Percentiles rank a stretch among this genome's conserved stretches.
phyloP scores from a whole-genome alignment of 2,329 filamentous ascomycete species.

The Pseudogymnoascus sp. region DNA sequence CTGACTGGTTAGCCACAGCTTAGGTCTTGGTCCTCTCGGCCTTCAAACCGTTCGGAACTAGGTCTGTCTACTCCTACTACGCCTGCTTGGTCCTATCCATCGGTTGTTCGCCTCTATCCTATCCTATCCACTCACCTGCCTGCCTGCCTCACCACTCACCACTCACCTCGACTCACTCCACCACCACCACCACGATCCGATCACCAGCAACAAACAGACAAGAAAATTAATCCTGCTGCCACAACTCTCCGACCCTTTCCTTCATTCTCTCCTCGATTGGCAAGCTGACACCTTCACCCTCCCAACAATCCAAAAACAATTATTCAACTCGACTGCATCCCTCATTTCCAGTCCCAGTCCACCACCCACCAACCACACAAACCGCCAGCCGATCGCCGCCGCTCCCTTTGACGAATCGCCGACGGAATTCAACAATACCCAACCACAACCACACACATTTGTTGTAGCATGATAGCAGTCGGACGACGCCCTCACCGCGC shows the following conservation, averaged over 20 bases:
- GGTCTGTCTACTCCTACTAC: too few relatives aligned
- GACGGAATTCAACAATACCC: not conserved
- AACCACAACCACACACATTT: not conserved
- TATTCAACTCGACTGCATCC: not conserved
- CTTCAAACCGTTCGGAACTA: not conserved
- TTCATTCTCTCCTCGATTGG: not conserved
- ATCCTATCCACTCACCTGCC: not conserved
- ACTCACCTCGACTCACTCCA: not conserved
- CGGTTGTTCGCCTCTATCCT: not conserved
- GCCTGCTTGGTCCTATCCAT: too few relatives aligned
- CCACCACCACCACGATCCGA: not conserved
- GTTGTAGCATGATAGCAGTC: conserved; percentile 2
- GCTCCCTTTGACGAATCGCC: not conserved
- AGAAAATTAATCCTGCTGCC: not conserved
- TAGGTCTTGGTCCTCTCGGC: not conserved
- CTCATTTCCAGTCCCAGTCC: not conserved
- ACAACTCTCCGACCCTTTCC: not conserved
- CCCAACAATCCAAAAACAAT: not conserved
- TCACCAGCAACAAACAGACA: not conserved
- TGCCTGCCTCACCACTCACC: not conserved
- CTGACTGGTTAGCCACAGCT: not conserved
- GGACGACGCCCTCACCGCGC: not conserved
- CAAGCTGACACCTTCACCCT: not conserved
- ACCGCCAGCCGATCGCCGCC: not conserved
- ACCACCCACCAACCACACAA: not conserved